phyloP scores from a whole-genome alignment of 2,329 filamentous ascomycete species.

The Triangularia verruculosa region DNA sequence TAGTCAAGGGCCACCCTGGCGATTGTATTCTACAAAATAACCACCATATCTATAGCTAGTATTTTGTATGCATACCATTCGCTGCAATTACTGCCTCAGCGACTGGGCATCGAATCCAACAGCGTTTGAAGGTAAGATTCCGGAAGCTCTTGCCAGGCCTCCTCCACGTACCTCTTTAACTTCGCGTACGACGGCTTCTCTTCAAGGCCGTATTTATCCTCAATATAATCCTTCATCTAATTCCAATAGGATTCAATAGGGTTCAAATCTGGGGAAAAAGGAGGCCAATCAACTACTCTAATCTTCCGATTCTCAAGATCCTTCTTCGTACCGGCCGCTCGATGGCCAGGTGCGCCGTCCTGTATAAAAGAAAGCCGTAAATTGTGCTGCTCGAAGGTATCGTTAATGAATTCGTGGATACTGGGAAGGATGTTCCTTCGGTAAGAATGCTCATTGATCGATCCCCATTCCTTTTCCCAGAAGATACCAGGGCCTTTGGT shows the following conservation, averaged over 20 bases:
- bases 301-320: constrained; percentile 13
- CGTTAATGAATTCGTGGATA: constrained; percentile 6
- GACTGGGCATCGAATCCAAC: neutral
- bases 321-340: neutral
- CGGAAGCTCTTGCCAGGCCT: constrained; percentile 1
- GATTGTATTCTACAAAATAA: neutral
- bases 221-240: constrained; percentile 22
- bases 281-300: constrained; percentile 10
- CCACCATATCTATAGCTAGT: neutral
- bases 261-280: constrained; percentile 18
- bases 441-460: constrained; percentile 29
- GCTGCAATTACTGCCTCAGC: neutral
- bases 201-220: constrained; percentile 13
- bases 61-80: neutral
- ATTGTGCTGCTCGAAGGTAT: neutral
- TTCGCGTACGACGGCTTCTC: constrained; percentile 11
- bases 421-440: constrained; percentile 19
- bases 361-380: constrained; percentile 14
- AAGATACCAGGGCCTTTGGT: constrained; percentile 30
- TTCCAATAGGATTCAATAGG: constrained; percentile 20
- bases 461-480: constrained; percentile 34
- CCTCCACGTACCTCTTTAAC: neutral
- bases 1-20: too few species aligned
- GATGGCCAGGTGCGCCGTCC: constrained; percentile 9
- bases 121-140: neutral